Percentiles rank a stretch among this genome's conserved stretches.
Evolutionary conservation across 495 filamentous ascomycete species (phyloP).

Genomic region (Massariosphaeria phaeospora): DNA sequence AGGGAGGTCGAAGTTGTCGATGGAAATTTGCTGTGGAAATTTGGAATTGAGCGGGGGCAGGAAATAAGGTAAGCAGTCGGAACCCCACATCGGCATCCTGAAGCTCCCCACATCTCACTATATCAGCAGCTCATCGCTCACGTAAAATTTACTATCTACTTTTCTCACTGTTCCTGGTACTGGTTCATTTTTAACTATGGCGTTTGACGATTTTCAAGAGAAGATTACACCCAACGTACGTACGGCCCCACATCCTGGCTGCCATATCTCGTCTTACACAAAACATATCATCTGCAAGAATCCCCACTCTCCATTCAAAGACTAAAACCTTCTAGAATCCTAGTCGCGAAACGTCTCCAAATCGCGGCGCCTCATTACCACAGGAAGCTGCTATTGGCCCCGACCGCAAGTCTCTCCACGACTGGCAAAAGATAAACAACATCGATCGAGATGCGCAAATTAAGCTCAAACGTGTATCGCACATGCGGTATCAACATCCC

Average conservation of each 20-base stretch:
- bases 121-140: not conserved
- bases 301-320: not conserved
- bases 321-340: constrained; percentile 12
- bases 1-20: no score
- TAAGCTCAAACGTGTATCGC: constrained; percentile 42
- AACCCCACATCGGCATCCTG: constrained; percentile 9
- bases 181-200: constrained; percentile 24
- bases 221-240: constrained; percentile 24
- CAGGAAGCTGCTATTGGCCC: constrained; percentile 41
- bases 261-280: not conserved
- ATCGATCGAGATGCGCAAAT: constrained; percentile 43
- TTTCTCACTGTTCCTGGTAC: no score
- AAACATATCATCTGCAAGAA: no score
- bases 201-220: constrained; percentile 27
- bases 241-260: constrained; percentile 14
- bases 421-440: constrained; percentile 40
- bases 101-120: constrained; percentile 3
- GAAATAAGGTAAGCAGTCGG: no score
- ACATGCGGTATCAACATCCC: constrained; percentile 51
- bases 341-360: constrained; percentile 36
- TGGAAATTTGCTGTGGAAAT: no score
- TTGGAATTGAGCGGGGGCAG: no score
- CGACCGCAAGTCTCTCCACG: constrained; percentile 33
- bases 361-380: constrained; percentile 41
- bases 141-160: not conserved